phyloP scores from a whole-genome alignment of 2,329 filamentous ascomycete genomes.

The Dothistroma septosporum region DNA sequence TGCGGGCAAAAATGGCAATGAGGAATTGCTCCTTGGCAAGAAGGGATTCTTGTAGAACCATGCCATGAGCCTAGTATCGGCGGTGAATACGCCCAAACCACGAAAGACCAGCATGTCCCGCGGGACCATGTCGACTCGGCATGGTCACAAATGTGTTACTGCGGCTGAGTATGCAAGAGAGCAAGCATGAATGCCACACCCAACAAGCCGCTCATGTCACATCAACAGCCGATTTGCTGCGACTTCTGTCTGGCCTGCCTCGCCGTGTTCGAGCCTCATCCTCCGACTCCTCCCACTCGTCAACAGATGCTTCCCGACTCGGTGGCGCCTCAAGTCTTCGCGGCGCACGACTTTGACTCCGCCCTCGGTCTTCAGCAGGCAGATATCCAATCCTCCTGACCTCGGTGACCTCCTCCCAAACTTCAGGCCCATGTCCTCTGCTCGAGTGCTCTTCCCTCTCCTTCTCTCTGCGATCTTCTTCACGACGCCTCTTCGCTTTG shows the following conservation, averaged over 20 bases:
- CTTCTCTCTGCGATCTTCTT: constrained; percentile 14
- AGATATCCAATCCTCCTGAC: constrained; percentile 9
- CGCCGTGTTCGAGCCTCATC: background rate
- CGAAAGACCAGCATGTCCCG: background rate
- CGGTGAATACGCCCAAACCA: background rate
- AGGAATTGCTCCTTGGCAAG: background rate
- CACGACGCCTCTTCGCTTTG: constrained; percentile 12
- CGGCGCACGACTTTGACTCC: constrained; percentile 6
- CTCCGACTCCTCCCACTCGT: background rate
- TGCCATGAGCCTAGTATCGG: too few species aligned
- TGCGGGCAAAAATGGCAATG: background rate
- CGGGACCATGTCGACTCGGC: background rate
- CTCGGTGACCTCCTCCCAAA: constrained; percentile 3
- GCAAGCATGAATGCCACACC: background rate
- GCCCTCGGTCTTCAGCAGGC: constrained; percentile 2
- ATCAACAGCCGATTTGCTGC: constrained; percentile 8
- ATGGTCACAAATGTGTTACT: background rate
- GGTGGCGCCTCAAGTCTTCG: constrained; percentile 7
- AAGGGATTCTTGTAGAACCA: too few species aligned
- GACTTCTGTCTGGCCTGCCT: background rate
- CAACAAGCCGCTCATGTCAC: background rate
- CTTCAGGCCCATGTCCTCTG: constrained; percentile 6
- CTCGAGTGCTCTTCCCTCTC: constrained; percentile 5
- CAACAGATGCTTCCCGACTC: background rate
- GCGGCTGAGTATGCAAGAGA: background rate